Evolutionary conservation across 192 early-diverging fungal genomes (phyloP).

Genomic region (Umbelopsis isabellina): DNA sequence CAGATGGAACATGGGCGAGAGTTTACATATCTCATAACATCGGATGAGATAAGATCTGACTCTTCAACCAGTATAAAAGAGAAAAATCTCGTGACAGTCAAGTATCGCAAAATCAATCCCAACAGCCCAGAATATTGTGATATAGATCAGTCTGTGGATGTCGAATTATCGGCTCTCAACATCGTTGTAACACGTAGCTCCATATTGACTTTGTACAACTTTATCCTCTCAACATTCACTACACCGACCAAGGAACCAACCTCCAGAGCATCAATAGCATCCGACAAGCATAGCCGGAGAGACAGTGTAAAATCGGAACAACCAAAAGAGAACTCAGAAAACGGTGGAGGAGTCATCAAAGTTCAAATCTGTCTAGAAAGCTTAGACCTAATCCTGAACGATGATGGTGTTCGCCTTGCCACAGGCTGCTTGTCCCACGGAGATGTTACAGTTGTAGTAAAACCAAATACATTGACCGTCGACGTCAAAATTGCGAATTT

Average conservation of each 20-base stretch:
- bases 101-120: conserved; percentile 63
- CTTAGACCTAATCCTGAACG: conserved; percentile 51
- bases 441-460: conserved; percentile 55
- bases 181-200: conserved; percentile 72
- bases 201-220: conserved; percentile 76
- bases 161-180: conserved; percentile 64
- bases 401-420: conserved; percentile 63
- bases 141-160: conserved; percentile 67
- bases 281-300: background rate
- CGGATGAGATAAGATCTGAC: conserved; percentile 40
- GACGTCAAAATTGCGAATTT: conserved; percentile 59
- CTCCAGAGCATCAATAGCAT: background rate
- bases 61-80: background rate
- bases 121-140: conserved; percentile 61
- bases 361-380: conserved; percentile 36
- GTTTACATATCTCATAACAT: conserved; percentile 63
- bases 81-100: conserved; percentile 55
- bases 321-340: background rate
- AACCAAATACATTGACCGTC: conserved; percentile 46
- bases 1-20: conserved; percentile 48
- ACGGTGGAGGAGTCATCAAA: conserved; percentile 15
- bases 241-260: conserved; percentile 25
- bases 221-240: conserved; percentile 66
- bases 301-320: conserved; percentile 1
- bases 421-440: conserved; percentile 61